phyloP scores from a whole-genome alignment of 2,329 filamentous ascomycete species.

The Stromatinia cepivora region DNA sequence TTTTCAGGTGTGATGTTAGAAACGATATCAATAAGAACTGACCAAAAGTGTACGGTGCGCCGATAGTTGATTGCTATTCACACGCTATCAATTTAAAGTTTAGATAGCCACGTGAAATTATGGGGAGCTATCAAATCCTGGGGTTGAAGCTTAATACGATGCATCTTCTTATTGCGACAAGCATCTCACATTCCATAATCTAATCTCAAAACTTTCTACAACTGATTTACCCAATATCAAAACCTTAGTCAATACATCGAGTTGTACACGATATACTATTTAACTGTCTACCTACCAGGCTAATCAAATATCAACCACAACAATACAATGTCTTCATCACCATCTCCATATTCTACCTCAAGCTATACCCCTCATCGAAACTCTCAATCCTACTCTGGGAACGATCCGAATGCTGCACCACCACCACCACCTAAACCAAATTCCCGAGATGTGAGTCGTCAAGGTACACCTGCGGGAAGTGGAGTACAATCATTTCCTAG shows the following conservation, averaged over 20 bases:
- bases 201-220: background rate
- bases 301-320: background rate
- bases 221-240: background rate
- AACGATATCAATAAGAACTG: background rate
- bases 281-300: background rate
- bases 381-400: slow-evolving; percentile 41
- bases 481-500: slow-evolving; percentile 39
- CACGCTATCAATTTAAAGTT: background rate
- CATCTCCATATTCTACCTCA: slow-evolving; percentile 34
- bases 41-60: background rate
- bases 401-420: slow-evolving; percentile 57
- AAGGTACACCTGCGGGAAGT: slow-evolving; percentile 58
- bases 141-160: slow-evolving; percentile 13
- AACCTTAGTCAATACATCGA: background rate
- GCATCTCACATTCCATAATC: background rate
- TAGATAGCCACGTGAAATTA: background rate
- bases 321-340: slow-evolving; percentile 31
- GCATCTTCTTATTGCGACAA: slow-evolving; percentile 5
- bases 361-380: slow-evolving; percentile 30
- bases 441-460: slow-evolving; percentile 67
- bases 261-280: background rate
- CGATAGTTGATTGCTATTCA: background rate
- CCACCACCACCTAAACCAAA: slow-evolving; percentile 71
- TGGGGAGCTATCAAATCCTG: background rate
- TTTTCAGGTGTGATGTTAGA: background rate